Base-by-base conservation (phyloP, 768 basidiomycete species). In the Termitomyces sp. region DNA sequence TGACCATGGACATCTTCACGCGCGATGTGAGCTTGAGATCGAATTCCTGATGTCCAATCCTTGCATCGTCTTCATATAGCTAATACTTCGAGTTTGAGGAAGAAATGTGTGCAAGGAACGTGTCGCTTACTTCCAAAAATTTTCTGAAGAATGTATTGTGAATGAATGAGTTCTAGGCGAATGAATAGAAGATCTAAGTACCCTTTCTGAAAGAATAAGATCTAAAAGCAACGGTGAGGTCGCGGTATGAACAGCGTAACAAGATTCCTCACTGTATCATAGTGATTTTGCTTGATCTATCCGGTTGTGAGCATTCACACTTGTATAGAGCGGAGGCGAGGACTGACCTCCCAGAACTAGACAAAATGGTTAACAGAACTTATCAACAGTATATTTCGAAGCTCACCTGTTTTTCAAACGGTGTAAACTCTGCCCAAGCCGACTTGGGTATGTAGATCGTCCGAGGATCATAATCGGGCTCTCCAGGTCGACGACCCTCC, bases 151-250 rank as follows among this genome's bases (percentile, higher is more conserved):
- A 33, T 5, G 18, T 1, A 9, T 22, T 42, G 18, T n/a, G 18
- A 26, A 1, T 12, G 22, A 67, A 42, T 54, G 44, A 37, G 6
- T 45, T 36, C 39, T 4, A 55, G 26, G 48, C 40, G 20, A 8
- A 37, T 24, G 49, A 46, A 51, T 12, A 22, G 16, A 16, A 27
- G 59, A n/a, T n/a, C n/a, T n/a, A n/a, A 63, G 71, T 64, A 89
- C 89, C 97, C 97, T 84, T 99, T 98, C 74, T 99, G 97, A 75
- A 98, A 99, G 79, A 98, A 98, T 47, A 98, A 72, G 43, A 97
- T 81, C 88, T 89, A 62, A 30, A 58, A 26, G 56, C 47, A 65
- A n/a, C 7, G 45, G 43, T 42, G 53, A 58, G 53, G 65, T 68
- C 63, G 39, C 9, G 61, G n/a, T 24, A 43, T 10, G 60, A n/a